Evolutionary conservation across 1,284 basidiomycete genomes (phyloP), one percentile per base, ranked within the genome.

Genomic region (Trichosporon ovoides): DNA sequence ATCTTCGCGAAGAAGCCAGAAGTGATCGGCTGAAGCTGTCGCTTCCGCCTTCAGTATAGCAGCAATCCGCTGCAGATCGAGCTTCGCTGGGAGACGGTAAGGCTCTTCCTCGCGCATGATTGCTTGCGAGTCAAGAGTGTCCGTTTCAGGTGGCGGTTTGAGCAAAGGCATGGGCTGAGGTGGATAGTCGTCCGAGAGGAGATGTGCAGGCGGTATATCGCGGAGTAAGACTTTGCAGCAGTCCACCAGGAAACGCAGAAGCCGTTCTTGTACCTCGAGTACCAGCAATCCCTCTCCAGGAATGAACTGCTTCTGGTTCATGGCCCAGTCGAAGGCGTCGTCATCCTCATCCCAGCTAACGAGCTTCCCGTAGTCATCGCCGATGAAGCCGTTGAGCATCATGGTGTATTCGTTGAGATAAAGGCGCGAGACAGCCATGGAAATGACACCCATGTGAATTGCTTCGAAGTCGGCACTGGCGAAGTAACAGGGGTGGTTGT

Each of bases 1-100:
- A 11, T 55, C 53, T n/a, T 55, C 53, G 14, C 53, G 53, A 14
- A 55, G 53, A 11, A 28, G 22, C 53, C 53, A 55, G 20, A 28
- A 22, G 40, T 55, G 53, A 28, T 55, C 53, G 7, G 20, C 22
- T 9, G 53, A 28, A 9, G 53, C 40, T 14, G n/a, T 13, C 7
- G 53, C 53, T 16, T 55, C 31, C 1, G 53, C 53, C 12, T 48
- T n/a, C 16, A 55, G 53, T 14, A 55, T 24, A 19, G 40, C 14
- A 33, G 40, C 7, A 10, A 55, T 48, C 3, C 53, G 19, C 31
- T 13, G 16, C 18, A 55, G n/a, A 34, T 55, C 43, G 11, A 55
- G 38, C 11, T 31, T 28, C 16, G 53, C 53, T 1, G 53, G 53
- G 3, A 43, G 34, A 0, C 53, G 53, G 20, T 55, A 55, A 10